Evolutionary conservation across 176 grass and related monocot genomes (phyloP), one percentile per base, ranked within the genome.

Genomic region (Carex littledalei): DNA sequence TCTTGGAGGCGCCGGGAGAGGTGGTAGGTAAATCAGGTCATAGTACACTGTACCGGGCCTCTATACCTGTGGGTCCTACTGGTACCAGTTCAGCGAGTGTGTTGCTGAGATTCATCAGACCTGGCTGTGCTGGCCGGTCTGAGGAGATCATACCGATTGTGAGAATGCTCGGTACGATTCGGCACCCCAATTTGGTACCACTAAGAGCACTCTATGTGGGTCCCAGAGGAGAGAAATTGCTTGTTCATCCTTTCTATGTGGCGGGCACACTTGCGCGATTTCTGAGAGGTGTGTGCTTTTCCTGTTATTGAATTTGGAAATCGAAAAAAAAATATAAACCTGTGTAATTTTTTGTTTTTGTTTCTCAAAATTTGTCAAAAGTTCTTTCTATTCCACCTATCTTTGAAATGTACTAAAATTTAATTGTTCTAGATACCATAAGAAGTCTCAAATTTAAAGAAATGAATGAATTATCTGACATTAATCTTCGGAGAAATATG

Each of bases 1-100:
- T 97, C 84, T 86, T 97, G 11, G 92, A 97, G 90, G 92, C 94
- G 31, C 94, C 94, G 31, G 94, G 94, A 16, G 95, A 97, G 87
- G 95, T 97, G 77, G 86, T 97, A 8, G 89, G 90, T 78, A 97
- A 97, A 85, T 97, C 91, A 15, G 79, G 84, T 32, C 90, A 94
- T 85, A 91, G 89, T 80, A 94, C 95, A 74, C 84, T 94, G 34
- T 97, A 97, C 91, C 89, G 92, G 87, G 95, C 95, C 15, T 87
- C 87, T 3, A 84, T 97, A 58, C 81, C 81, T 43, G 81, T 52
- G 29, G 81, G 39, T 5, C 80, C 80, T 26, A 13, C 43, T 52
- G 81, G 85, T 81, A 76, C 83, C 21, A 87, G 78, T 81, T 56
- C 87, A 47, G 74, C 89, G 8, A 86, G 88, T 29, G 90, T 91